These are phyloP conservation scores for Saturnispora quitensis DNA, from an alignment of 805 yeast species.

Conservation along the genomic window DNA sequence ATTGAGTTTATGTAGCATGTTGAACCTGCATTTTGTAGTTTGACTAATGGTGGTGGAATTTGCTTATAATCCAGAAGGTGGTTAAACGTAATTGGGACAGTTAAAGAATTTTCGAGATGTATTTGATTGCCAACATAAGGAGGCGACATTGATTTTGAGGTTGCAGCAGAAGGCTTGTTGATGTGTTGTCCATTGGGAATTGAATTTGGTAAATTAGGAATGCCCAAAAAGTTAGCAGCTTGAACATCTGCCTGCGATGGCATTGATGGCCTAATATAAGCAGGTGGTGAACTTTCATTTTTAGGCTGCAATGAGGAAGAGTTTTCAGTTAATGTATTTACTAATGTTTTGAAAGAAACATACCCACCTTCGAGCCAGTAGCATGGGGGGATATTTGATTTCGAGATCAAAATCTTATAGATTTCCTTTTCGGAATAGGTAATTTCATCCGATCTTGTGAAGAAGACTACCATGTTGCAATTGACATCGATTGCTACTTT, in stretches of 20 bases:
- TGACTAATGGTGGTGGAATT: constrained; percentile 17
- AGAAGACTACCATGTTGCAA: constrained; percentile 6
- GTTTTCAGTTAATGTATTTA: not conserved
- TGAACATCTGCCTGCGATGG: not conserved
- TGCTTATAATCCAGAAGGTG: not conserved
- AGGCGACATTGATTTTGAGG: not conserved
- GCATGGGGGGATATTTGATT: constrained; percentile 1
- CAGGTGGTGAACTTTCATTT: not conserved
- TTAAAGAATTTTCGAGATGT: not conserved
- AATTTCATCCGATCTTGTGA: constrained; percentile 5
- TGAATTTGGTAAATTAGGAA: constrained; percentile 1
- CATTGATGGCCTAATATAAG: not conserved
- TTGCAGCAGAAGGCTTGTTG: not conserved
- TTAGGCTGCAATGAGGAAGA: not conserved
- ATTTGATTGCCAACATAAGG: not conserved
- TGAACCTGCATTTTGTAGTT: constrained; percentile 58
- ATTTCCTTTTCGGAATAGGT: constrained; percentile 6
- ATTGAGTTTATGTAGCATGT: constrained; percentile 73
- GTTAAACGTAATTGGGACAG: not conserved
- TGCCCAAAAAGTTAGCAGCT: not conserved
- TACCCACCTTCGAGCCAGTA: constrained; percentile 33
- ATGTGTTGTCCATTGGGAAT: constrained; percentile 25
- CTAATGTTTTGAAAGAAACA: constrained; percentile 4
- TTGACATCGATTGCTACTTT: not conserved
- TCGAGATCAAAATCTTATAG: not conserved